phyloP scores from a whole-genome alignment of 2,329 filamentous ascomycete species.

The Aureobasidium sp. region DNA sequence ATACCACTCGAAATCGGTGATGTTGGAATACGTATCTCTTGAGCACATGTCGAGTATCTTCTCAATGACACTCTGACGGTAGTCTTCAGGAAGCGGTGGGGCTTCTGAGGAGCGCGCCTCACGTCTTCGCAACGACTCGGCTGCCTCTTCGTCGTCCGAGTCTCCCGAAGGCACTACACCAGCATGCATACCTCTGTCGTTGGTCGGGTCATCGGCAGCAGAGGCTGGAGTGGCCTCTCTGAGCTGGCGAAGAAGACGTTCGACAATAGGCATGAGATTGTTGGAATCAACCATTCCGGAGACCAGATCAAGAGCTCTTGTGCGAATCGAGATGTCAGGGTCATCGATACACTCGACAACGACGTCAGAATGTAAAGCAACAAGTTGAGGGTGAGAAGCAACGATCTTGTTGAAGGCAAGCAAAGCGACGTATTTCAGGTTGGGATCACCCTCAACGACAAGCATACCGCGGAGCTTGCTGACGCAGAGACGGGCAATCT shows the following conservation, averaged over 20 bases:
- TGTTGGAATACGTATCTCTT: conserved; percentile 75
- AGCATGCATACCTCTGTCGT: conserved; percentile 39
- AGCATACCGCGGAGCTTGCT: conserved; percentile 92
- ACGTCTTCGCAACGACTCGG: conserved; percentile 46
- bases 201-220: conserved; percentile 37
- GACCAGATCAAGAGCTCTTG: conserved; percentile 84
- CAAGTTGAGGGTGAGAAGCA: conserved; percentile 75
- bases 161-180: conserved; percentile 46
- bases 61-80: conserved; percentile 72
- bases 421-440: conserved; percentile 94
- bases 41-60: conserved; percentile 86
- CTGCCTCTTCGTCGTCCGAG: conserved; percentile 52
- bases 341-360: conserved; percentile 96
- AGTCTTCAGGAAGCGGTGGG: conserved; percentile 73
- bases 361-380: conserved; percentile 89
- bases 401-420: conserved; percentile 96
- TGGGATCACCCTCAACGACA: conserved; percentile 85
- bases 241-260: conserved; percentile 80
- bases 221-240: conserved; percentile 54
- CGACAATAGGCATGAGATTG: conserved; percentile 76
- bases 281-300: conserved; percentile 89
- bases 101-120: conserved; percentile 43
- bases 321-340: conserved; percentile 87
- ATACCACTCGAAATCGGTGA: conserved; percentile 96
- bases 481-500: conserved; percentile 87